Conservation (phyloP, 768 basidiomycete species). For the Suillus placidus region DNA sequence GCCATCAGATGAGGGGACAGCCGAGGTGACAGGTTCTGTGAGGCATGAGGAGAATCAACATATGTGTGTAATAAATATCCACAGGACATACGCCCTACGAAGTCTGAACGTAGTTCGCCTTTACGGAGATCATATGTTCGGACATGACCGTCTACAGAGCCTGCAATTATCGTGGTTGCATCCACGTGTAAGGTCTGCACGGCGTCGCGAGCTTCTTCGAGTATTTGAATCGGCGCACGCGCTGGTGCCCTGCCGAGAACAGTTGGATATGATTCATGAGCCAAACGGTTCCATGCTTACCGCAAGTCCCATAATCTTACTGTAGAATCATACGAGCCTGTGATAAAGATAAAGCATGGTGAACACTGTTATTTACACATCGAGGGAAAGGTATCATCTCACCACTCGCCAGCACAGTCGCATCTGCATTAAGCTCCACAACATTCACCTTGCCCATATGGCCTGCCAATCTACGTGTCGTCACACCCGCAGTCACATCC, state of each 20-base stretch:
- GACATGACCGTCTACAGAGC: slow-evolving; percentile 90
- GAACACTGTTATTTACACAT: neutral
- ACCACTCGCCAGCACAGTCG: slow-evolving; percentile 89
- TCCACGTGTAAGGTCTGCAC: slow-evolving; percentile 79
- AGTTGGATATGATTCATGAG: neutral
- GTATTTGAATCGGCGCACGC: slow-evolving; percentile 85
- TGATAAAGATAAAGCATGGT: slow-evolving; percentile 1
- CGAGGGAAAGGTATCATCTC: slow-evolving; percentile 18
- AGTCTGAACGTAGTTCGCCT: slow-evolving; percentile 88
- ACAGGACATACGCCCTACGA: slow-evolving; percentile 75
- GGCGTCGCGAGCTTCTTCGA: slow-evolving; percentile 87
- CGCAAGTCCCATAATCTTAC: slow-evolving; percentile 91
- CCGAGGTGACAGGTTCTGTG: slow-evolving; percentile 83
- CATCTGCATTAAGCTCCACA: slow-evolving; percentile 89
- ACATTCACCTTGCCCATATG: slow-evolving; percentile 90
- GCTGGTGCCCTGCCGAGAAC: slow-evolving; percentile 58
- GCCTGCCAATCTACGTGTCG: slow-evolving; percentile 80
- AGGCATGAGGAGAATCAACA: neutral
- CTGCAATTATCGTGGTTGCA: slow-evolving; percentile 68
- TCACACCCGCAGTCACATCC: slow-evolving; percentile 90
- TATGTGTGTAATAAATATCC: neutral
- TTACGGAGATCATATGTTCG: slow-evolving; percentile 94
- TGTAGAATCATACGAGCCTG: slow-evolving; percentile 92
- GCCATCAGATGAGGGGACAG: slow-evolving; percentile 76
- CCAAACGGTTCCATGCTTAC: slow-evolving; percentile 42